Conservation (phyloP, 257 asterid genomes). For the Eucommia ulmoides region DNA sequence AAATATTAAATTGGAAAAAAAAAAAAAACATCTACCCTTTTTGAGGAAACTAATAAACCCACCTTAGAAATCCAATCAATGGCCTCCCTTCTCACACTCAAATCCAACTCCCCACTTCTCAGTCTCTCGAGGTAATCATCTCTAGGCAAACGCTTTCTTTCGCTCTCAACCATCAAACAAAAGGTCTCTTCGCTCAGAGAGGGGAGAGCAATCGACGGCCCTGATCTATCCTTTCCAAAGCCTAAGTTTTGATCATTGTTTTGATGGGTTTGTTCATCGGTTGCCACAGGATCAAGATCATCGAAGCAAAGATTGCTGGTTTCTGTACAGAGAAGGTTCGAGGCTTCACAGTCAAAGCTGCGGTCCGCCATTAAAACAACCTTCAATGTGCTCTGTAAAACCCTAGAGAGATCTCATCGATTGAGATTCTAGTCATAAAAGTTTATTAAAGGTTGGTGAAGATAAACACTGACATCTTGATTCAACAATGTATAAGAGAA, state of each 20-base stretch:
- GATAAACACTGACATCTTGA: not conserved
- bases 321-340: constrained; percentile 46
- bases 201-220: constrained; percentile 27
- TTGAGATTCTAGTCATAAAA: constrained; percentile 19
- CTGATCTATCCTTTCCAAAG: constrained; percentile 31
- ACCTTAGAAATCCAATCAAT: constrained; percentile 87
- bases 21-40: not conserved
- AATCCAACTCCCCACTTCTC: constrained; percentile 61
- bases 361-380: constrained; percentile 28
- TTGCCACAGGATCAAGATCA: constrained; percentile 22
- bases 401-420: constrained; percentile 21
- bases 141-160: constrained; percentile 38
- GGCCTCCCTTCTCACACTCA: constrained; percentile 46
- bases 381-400: constrained; percentile 9
- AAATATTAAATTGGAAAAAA: not conserved
- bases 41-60: constrained; percentile 7
- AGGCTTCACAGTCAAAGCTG: constrained; percentile 21
- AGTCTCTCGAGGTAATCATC: constrained; percentile 55
- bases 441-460: not conserved
- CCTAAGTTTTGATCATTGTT: constrained; percentile 15
- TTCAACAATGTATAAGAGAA: not conserved
- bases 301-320: constrained; percentile 22
- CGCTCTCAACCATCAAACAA: constrained; percentile 44
- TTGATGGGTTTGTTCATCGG: constrained; percentile 18
- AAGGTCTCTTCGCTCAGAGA: constrained; percentile 33